These are phyloP conservation scores for Tetracladium maxilliforme DNA, from an alignment of 2,329 filamentous ascomycete species.

Conservation along the genomic window DNA sequence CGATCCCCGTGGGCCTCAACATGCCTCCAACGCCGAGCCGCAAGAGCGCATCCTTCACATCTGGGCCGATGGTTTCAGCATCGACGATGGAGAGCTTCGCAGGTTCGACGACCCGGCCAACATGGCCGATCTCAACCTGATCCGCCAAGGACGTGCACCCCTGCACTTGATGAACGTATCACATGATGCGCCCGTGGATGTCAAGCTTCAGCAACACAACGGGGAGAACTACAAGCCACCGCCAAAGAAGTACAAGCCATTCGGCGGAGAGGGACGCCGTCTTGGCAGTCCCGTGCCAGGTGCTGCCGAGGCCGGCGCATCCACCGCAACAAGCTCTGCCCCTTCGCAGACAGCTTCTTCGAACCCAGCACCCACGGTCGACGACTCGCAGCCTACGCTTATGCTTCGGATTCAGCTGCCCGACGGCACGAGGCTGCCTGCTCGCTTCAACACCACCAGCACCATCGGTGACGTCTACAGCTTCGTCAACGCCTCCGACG, in stretches of 20 bases:
- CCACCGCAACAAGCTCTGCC: constrained; percentile 14
- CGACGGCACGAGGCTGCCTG: constrained; percentile 62
- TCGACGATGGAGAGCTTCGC: constrained; percentile 66
- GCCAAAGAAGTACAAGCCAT: constrained; percentile 65
- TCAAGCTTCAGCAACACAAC: constrained; percentile 60
- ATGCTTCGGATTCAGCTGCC: constrained; percentile 65
- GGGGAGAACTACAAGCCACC: constrained; percentile 59
- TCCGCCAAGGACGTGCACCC: constrained; percentile 62
- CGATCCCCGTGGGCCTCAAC: too few species aligned
- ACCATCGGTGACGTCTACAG: constrained; percentile 66
- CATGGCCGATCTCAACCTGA: constrained; percentile 57
- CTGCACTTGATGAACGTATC: constrained; percentile 66
- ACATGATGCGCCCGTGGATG: constrained; percentile 61
- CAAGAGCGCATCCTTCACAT: constrained; percentile 61
- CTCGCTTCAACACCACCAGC: constrained; percentile 67
- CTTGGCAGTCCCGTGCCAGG: constrained; percentile 67
- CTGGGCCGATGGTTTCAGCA: constrained; percentile 74
- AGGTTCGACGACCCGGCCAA: constrained; percentile 70
- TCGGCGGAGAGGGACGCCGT: constrained; percentile 55
- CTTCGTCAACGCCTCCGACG: constrained; percentile 53
- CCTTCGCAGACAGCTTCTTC: constrained; percentile 16
- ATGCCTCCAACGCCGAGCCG: constrained; percentile 20
- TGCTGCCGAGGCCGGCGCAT: constrained; percentile 17
- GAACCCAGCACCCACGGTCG: constrained; percentile 25
- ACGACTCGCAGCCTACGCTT: constrained; percentile 52